Percentiles rank a stretch among this genome's conserved stretches.
These are phyloP conservation scores for Backusella mclennaniae DNA, from an alignment of 192 early-diverging fungal genomes.

Conservation along the genomic window DNA sequence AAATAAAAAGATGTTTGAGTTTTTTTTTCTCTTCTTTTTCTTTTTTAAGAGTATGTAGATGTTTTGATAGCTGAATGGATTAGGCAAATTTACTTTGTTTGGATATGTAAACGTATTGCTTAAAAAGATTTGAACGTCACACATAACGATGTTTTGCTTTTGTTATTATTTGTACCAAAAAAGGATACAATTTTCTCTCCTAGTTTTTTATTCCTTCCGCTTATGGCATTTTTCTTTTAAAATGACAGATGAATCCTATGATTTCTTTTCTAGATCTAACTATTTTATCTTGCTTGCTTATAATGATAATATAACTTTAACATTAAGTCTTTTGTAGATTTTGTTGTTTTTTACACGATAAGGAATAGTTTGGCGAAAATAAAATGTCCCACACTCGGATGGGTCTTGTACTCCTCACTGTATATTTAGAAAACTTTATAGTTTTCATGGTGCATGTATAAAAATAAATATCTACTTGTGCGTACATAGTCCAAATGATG, in stretches of 20 bases:
- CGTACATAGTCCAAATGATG: not conserved
- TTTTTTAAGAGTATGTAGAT: not conserved
- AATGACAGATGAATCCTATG: not conserved
- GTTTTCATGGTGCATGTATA: not conserved
- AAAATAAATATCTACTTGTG: not conserved
- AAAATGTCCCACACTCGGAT: not conserved
- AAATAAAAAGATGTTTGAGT: not conserved
- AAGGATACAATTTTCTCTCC: not conserved
- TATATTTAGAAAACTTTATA: not conserved
- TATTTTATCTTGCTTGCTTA: not conserved
- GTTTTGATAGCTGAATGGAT: not conserved
- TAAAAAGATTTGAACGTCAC: not conserved
- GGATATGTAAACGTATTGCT: slow-evolving; percentile 14
- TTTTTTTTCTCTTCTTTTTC: not conserved
- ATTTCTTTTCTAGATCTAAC: not conserved
- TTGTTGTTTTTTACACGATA: not conserved
- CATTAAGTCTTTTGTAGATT: not conserved
- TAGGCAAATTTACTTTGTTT: slow-evolving; percentile 12
- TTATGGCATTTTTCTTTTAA: not conserved
- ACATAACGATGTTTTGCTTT: not conserved
- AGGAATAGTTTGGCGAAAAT: not conserved
- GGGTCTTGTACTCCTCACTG: not conserved
- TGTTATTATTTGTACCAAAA: not conserved
- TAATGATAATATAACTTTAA: not conserved
- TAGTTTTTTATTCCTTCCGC: not conserved